Evolutionary conservation across 768 basidiomycete genomes (phyloP).

Genomic region (Pleurotus eryngii): DNA sequence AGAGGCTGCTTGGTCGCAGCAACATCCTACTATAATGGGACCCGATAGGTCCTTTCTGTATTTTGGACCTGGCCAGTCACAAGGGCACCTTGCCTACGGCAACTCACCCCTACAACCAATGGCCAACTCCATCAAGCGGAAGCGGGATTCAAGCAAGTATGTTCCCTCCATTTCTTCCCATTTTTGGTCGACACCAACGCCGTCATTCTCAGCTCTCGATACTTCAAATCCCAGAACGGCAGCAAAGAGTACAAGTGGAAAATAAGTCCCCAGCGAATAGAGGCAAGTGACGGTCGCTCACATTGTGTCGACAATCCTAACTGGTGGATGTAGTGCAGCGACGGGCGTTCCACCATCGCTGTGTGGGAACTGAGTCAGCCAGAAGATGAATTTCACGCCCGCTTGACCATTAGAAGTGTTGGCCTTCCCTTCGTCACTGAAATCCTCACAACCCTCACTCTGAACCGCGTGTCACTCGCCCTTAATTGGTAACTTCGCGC

Average conservation of each 20-base stretch:
- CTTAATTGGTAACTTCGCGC: conserved; percentile 45
- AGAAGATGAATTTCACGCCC: conserved; percentile 54
- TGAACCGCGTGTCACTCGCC: conserved; percentile 67
- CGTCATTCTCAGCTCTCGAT: conserved; percentile 51
- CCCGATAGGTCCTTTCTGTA: conserved; percentile 76
- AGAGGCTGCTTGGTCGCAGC: conserved; percentile 63
- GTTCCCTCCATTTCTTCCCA: conserved; percentile 23
- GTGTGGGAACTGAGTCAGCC: conserved; percentile 64
- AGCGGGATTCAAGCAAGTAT: conserved; percentile 60
- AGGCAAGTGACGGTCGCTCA: conserved; percentile 42
- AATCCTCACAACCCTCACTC: conserved; percentile 68
- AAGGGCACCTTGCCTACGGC: conserved; percentile 69
- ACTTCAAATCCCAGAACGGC: conserved; percentile 69
- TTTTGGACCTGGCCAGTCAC: conserved; percentile 59
- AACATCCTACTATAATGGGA: conserved; percentile 73
- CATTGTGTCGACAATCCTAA: neutral
- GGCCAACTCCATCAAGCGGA: conserved; percentile 54
- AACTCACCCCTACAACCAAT: conserved; percentile 57
- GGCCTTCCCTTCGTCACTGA: conserved; percentile 70
- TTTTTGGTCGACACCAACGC: neutral
- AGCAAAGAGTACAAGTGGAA: conserved; percentile 72
- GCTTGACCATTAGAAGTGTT: conserved; percentile 53
- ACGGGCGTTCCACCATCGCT: conserved; percentile 59
- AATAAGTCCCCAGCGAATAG: conserved; percentile 57
- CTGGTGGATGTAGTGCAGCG: conserved; percentile 47